A percentile compares a stretch with the other conserved stretches of the same genome.
Conservation (phyloP, 805 yeast species). For the Candida quercuum region DNA sequence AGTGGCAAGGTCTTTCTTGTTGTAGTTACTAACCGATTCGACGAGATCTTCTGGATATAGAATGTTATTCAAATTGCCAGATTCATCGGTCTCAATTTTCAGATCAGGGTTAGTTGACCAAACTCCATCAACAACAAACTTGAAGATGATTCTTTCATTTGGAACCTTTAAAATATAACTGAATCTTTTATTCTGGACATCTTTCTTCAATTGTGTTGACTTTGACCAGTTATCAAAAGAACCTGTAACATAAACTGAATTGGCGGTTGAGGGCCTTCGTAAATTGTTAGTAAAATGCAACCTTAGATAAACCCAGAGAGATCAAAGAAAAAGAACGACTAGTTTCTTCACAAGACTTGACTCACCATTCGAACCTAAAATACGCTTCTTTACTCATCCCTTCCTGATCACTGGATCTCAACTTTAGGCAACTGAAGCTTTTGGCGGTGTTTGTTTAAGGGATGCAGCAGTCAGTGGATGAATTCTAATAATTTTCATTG, state of each 20-base stretch:
- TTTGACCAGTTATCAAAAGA: conserved; percentile 53
- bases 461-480: too few relatives aligned
- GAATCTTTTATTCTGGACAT: conserved; percentile 34
- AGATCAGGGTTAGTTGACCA: conserved; percentile 42
- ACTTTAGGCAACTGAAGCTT: too few relatives aligned
- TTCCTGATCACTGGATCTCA: too few relatives aligned
- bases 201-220: conserved; percentile 35
- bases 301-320: too few relatives aligned
- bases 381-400: background rate
- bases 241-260: conserved; percentile 55
- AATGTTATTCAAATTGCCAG: conserved; percentile 51
- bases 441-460: too few relatives aligned
- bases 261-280: conserved; percentile 26
- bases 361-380: conserved; percentile 12
- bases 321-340: too few relatives aligned
- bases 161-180: conserved; percentile 40
- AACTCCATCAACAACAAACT: conserved; percentile 52
- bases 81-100: conserved; percentile 33
- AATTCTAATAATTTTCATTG: too few relatives aligned
- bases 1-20: background rate
- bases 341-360: too few relatives aligned
- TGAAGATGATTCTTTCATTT: conserved; percentile 38
- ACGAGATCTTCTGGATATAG: conserved; percentile 29
- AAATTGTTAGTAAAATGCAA: background rate
- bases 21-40: background rate